phyloP scores from a whole-genome alignment of 306 rosid species.

The Vigna radiata region DNA sequence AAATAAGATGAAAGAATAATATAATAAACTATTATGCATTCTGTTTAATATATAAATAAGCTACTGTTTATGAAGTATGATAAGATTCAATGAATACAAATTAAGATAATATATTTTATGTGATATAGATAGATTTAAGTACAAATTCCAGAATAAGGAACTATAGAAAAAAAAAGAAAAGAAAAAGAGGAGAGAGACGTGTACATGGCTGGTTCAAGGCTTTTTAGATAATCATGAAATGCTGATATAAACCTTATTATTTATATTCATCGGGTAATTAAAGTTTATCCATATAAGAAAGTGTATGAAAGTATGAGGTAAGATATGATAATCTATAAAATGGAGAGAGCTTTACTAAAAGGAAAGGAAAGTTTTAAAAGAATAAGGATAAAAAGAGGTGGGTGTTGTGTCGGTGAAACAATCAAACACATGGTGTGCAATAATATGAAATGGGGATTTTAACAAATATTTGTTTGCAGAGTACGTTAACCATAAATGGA shows the following conservation, averaged over 20 bases:
- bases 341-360: neutral
- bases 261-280: neutral
- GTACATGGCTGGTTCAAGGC: neutral
- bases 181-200: neutral
- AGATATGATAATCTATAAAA: neutral
- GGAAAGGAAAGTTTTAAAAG: neutral
- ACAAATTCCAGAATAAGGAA: neutral
- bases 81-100: no score
- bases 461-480: neutral
- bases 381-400: neutral
- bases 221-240: conserved; percentile 7
- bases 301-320: conserved; percentile 8
- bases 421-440: neutral
- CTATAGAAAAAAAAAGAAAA: neutral
- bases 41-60: no score
- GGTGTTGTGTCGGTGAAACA: conserved; percentile 13
- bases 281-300: neutral
- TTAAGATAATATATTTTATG: no score
- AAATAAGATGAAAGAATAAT: no score
- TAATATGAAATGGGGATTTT: neutral
- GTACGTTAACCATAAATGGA: neutral
- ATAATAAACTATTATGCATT: no score
- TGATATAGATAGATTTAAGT: neutral
- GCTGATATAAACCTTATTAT: neutral
- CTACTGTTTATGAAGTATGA: no score